A percentile compares a stretch with the other conserved stretches of the same genome.
phyloP scores from a whole-genome alignment of 306 rosid species.

The Medicago lupulina region DNA sequence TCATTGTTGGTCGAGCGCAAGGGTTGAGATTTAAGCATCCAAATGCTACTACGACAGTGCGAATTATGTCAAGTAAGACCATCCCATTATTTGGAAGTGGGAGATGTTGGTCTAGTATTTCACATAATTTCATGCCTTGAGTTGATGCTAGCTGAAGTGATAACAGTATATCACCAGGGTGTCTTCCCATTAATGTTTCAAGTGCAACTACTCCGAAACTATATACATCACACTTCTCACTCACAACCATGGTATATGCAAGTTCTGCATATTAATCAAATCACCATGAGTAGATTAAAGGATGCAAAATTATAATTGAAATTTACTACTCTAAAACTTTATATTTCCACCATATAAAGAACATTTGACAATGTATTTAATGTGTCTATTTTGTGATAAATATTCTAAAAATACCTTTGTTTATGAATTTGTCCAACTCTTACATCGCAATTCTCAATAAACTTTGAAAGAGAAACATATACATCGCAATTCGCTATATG shows the following conservation, averaged over 20 bases:
- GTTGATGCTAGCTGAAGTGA: constrained; percentile 6
- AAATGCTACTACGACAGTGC: background rate
- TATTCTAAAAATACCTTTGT: too few species aligned
- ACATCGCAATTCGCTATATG: too few species aligned
- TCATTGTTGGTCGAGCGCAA: constrained; percentile 29
- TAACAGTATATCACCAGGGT: constrained; percentile 29
- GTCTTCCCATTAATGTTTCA: constrained; percentile 36
- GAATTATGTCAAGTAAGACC: constrained; percentile 6
- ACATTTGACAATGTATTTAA: too few species aligned
- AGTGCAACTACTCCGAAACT: constrained; percentile 40
- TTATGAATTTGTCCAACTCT: too few species aligned
- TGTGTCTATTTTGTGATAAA: too few species aligned
- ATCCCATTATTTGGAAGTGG: background rate
- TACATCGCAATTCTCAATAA: too few species aligned
- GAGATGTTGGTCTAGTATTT: constrained; percentile 28
- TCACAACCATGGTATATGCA: constrained; percentile 33
- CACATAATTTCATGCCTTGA: background rate
- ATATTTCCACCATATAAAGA: too few species aligned
- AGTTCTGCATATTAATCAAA: constrained; percentile 3
- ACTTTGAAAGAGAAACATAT: too few species aligned
- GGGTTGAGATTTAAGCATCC: constrained; percentile 32
- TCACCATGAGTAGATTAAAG: background rate
- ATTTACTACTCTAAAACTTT: too few species aligned
- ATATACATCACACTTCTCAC: constrained; percentile 38
- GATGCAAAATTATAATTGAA: too few species aligned